Evolutionary conservation across 2,329 filamentous ascomycete species (phyloP), one percentile per base, ranked within the genome.

Genomic region (Lachnellula cervina): DNA sequence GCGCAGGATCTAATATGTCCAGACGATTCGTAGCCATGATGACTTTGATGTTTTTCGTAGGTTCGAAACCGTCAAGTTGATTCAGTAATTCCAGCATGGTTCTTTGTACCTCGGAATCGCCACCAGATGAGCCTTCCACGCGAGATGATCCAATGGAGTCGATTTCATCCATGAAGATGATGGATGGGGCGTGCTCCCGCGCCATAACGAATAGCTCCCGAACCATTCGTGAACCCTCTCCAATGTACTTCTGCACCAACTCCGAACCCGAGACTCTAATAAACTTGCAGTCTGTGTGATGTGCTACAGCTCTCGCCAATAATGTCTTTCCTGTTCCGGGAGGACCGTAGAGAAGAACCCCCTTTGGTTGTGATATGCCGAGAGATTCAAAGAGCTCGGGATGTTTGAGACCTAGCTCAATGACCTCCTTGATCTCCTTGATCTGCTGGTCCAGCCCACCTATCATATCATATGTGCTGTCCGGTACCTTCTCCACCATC

Each of bases 161-260:
- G 74, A 99, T 97, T 75, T 99, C 94, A 73, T 99, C 94, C 94
- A 99, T 99, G 80, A 99, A 99, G 75, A 99, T 99, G 76, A 99
- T 99, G 64, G 90, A 96, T 21, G 94, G 94, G 1, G 94, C 94
- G 68, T 99, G 94, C 72, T 99, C 94, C 74, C 94, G 84, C 28
- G 94, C 94, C 94, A 99, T 99, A 71, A 99, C 89, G 80, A 99
- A 99, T 51, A 99, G 82, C 76, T 99, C 94, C 70, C 94, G 90
- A 62, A 99, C 94, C 94, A 99, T 99, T 67, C 94, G 87, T 66
- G 89, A 94, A 70, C 94, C 94, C 73, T 99, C 94, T 70, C 94
- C 94, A 68, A 99, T 99, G 76, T 99, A 99, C 77, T 99, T 99
- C 72, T 99, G 94, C 64, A 99, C 94, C 70, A 99, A 76, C 73